Evolutionary conservation across 768 basidiomycete genomes (phyloP).

Genomic region (Hydnomerulius pinastri): DNA sequence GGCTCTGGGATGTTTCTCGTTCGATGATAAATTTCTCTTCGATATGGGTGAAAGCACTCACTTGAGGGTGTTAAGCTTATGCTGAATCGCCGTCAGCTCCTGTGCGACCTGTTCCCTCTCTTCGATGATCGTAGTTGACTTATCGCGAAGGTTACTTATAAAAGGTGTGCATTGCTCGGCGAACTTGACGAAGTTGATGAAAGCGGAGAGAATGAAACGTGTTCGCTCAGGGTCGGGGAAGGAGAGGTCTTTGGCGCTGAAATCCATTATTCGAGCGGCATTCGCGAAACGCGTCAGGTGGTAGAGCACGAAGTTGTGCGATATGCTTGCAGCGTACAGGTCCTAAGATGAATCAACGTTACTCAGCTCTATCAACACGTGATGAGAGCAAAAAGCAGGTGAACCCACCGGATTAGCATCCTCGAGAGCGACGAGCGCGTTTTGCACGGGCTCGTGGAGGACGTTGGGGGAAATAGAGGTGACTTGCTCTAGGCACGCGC

Average conservation of each 20-base stretch:
- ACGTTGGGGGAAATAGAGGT: conserved; percentile 60
- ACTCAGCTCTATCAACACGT: neutral
- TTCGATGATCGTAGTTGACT: conserved; percentile 54
- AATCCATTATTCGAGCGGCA: conserved; percentile 75
- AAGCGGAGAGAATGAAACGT: conserved; percentile 74
- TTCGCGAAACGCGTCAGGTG: conserved; percentile 76
- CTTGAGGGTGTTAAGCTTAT: conserved; percentile 58
- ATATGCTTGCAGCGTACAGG: conserved; percentile 58
- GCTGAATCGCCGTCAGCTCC: conserved; percentile 50
- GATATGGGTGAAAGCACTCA: too few relatives aligned
- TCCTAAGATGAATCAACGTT: conserved; percentile 48
- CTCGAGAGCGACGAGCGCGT: conserved; percentile 51
- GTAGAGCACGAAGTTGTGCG: conserved; percentile 64
- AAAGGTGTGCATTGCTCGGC: conserved; percentile 71
- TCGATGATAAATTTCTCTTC: too few relatives aligned
- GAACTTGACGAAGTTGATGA: conserved; percentile 94
- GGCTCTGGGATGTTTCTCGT: conserved; percentile 39
- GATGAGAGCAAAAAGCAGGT: neutral
- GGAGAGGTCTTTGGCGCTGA: conserved; percentile 72
- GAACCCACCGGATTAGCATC: conserved; percentile 55
- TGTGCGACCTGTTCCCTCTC: conserved; percentile 62
- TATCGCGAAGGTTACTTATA: conserved; percentile 60
- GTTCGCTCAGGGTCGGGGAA: conserved; percentile 77
- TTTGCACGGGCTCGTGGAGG: conserved; percentile 60
- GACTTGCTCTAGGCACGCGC: conserved; percentile 71